Base-by-base conservation (phyloP, 108 stramenopile species). In the Cyclotella atomus region DNA sequence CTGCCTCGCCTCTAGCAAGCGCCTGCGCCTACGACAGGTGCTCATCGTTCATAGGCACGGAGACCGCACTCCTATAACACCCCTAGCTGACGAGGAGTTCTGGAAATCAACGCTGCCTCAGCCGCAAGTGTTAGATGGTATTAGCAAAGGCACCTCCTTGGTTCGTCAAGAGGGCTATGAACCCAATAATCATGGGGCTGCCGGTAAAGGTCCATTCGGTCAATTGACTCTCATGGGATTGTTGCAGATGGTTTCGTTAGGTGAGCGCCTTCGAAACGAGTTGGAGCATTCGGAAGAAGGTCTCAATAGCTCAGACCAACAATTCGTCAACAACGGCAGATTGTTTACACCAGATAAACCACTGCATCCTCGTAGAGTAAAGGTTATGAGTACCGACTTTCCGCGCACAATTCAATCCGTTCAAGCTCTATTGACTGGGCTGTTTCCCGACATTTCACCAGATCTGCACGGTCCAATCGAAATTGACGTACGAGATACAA, bases 11-110 rank as follows among this genome's bases (percentile, higher is more conserved):
- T 57, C 56, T 14, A 57, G 29, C 9, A 57, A 57, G 29, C 2
- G 29, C 29, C 56, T 57, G 12, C 71, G 79, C 10, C 16, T 79
- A 0, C 65, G 66, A 8, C 88, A 89, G 69, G 90, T 90, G 2
- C 84, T 85, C 36, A 62, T 94, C 0, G 41, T 91, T 4, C 93
- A 91, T 64, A 81, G 93, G 17, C 93, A 94, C 61, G 93, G 93
- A 10, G 93, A 94, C 79, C 82, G 93, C 0, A 82, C 88, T 10
- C 90, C 90, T 38, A 94, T 94, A 52, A 94, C 93, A 19, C 88
- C 88, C 6, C 55, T 94, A 38, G 82, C 77, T 32, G 80, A 94
- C 65, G 91, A 87, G 52, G 73, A 65, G 0, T 94, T 71, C 60
- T 94, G 93, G 93, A 33, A 54, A 2, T 49, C 55, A 1, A 65